Evolutionary conservation across 306 rosid species (phyloP).

Genomic region (Neltuma alba): DNA sequence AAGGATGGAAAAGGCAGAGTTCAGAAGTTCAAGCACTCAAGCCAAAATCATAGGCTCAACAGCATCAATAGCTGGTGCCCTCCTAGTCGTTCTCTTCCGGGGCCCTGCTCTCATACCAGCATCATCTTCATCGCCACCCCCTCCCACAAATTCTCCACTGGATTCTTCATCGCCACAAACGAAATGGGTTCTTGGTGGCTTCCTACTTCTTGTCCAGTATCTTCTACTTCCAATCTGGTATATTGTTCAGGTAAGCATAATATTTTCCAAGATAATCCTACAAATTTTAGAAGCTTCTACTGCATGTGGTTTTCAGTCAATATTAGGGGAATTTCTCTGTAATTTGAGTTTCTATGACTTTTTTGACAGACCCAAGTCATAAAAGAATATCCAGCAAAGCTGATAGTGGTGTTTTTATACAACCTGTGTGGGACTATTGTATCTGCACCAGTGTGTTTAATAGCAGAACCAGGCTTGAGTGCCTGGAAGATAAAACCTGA

Average conservation of each 20-base stretch:
- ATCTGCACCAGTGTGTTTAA: slow-evolving; percentile 49
- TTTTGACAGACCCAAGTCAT: slow-evolving; percentile 1
- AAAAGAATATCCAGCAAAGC: slow-evolving; percentile 48
- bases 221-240: slow-evolving; percentile 36
- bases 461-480: slow-evolving; percentile 50
- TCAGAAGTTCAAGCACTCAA: slow-evolving; percentile 46
- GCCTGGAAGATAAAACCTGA: slow-evolving; percentile 55
- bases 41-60: slow-evolving; percentile 50
- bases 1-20: slow-evolving; percentile 52
- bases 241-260: slow-evolving; percentile 45
- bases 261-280: background rate
- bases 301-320: background rate
- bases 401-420: slow-evolving; percentile 49
- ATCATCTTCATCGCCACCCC: background rate
- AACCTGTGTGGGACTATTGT: slow-evolving; percentile 48
- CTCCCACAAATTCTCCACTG: background rate
- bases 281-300: background rate
- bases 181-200: slow-evolving; percentile 50
- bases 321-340: background rate
- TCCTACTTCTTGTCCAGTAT: slow-evolving; percentile 35
- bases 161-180: background rate
- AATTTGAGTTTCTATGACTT: background rate
- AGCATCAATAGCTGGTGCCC: slow-evolving; percentile 55
- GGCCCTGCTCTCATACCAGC: slow-evolving; percentile 41
- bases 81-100: slow-evolving; percentile 48